Base-by-base conservation (phyloP, 2,329 filamentous ascomycete species). In the Tolypocladium tropicale region DNA sequence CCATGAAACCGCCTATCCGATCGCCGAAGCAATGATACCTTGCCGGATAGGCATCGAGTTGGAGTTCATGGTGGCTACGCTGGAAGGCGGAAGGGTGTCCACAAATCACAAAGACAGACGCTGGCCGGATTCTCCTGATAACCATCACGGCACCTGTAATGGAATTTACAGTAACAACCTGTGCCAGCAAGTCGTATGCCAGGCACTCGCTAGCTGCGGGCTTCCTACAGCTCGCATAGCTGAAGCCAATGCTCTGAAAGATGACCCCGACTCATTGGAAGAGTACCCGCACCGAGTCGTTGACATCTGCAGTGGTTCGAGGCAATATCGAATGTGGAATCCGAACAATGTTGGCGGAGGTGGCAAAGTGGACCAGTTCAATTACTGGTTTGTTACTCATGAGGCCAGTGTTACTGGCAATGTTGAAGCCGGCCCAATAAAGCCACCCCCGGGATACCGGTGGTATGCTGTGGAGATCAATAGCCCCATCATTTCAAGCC, bases 381-480 rank as follows among this genome's bases (percentile, higher is more conserved):
- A 52, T 3, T 52, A 52, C 32, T 54, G 52, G 52, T 41, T 25
- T 12, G 52, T 54, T 12, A 39, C 46, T 9, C n/a, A 51, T 28
- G 52, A 57, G 14, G 52, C 34, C 18, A 52, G 28, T n/a, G 23
- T 57, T n/a, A 32, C 18, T 4, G 11, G 1, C 23, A 21, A 18
- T 1, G 4, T 57, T 14, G 25, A 49, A 7, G 14, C 18, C 2
- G n/a, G 36, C 2, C 14, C 6, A 23, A 55, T 55, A 23, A 57
- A 53, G 41, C 46, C 34, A 14, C 55, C 56, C 4, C 2, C 16
- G 21, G 55, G 57, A 4, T 65, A 63, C 54, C 54, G 58, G 50
- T 67, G 63, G 65, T 61, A 58, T 48, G 63, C 60, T 28, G 58
- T 60, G 37, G 65, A 68, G 53, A 55, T 68, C 55, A 68, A 62